Evolutionary conservation across 371 early-diverging fungal genomes (phyloP).

Genomic region (Blakeslea trispora): DNA sequence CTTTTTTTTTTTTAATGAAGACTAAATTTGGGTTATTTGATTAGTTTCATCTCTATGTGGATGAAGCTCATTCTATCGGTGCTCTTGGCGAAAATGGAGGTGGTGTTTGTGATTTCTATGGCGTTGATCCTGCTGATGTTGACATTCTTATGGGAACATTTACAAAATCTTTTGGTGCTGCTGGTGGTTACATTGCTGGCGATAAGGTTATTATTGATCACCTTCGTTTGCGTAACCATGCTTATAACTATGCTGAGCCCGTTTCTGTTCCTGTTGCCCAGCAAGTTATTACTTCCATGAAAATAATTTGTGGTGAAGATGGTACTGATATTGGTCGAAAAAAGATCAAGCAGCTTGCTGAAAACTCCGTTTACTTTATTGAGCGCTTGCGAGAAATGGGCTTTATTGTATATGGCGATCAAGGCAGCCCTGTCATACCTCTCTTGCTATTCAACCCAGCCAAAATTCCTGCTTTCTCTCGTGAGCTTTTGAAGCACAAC

Average conservation of each 20-base stretch:
- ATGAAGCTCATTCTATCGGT: constrained; percentile 99
- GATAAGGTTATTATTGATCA: constrained; percentile 75
- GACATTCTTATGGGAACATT: constrained; percentile 99
- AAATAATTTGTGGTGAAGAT: constrained; percentile 68
- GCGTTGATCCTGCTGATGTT: constrained; percentile 86
- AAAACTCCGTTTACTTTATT: constrained; percentile 90
- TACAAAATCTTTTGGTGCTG: constrained; percentile 99
- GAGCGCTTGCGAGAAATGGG: constrained; percentile 84
- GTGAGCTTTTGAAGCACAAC: constrained; percentile 88
- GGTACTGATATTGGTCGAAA: constrained; percentile 80
- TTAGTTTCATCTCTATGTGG: constrained; percentile 96
- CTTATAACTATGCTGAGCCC: constrained; percentile 93
- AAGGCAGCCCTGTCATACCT: constrained; percentile 97
- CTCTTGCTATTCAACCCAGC: constrained; percentile 96
- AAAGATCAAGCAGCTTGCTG: constrained; percentile 81
- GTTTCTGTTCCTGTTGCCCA: constrained; percentile 89
- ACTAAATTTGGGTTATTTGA: too few species aligned
- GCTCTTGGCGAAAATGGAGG: constrained; percentile 94
- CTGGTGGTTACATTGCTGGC: constrained; percentile 97
- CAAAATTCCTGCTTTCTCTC: constrained; percentile 97
- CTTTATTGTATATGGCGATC: constrained; percentile 95
- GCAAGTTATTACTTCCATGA: constrained; percentile 91
- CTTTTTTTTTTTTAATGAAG: too few species aligned
- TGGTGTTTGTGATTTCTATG: constrained; percentile 97
- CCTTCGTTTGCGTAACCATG: constrained; percentile 82